Evolutionary conservation across 176 grass and related monocot species (phyloP), one percentile per base, ranked within the genome.

Genomic region (Avena atlantica): DNA sequence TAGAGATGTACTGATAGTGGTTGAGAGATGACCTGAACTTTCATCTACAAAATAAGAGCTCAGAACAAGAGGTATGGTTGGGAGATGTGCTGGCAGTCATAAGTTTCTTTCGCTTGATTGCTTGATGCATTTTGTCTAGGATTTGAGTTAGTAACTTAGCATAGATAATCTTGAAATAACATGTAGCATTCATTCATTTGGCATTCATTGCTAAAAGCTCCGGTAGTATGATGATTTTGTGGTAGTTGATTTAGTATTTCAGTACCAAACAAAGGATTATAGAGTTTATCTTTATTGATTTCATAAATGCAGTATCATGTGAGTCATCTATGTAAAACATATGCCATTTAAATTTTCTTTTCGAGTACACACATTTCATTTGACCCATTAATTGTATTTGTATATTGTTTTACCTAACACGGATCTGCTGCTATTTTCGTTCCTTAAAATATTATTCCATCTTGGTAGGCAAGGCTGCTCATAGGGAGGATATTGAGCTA

Each of bases 401-500:
- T 19, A 68, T 19, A 57, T 7, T 87, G 53, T 36, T 57, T 21
- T 34, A 69, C 44, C 4, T 65, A 49, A 57, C 8, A 56, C 50
- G 23, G 12, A 23, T 14, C 34, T 61, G 68, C 12, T 17, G 12
- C 44, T 56, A 25, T 83, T 81, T 81, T 20, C 2, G 5, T 65
- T 80, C 24, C 21, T 4, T 17, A 17, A 64, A 45, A 64, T 17
- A 80, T 19, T 64, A 15, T 81, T 65, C 49, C 21, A 27, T 65
- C 42, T 25, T 81, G 78, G 58, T 87, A 96, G 96, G 85, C 83
- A 80, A 92, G 47, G 81, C 85, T 98, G 53, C 84, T 98, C 42
- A 83, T 78, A 50, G 92, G 96, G 75, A 98, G 90, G 64, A 90
- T 56, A 86, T 72, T 98, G 72, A 95, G 87, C 25, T 98, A 96